Evolutionary conservation across 306 rosid genomes (phyloP), one percentile per base, ranked within the genome.

Genomic region (Medicago lupulina): DNA sequence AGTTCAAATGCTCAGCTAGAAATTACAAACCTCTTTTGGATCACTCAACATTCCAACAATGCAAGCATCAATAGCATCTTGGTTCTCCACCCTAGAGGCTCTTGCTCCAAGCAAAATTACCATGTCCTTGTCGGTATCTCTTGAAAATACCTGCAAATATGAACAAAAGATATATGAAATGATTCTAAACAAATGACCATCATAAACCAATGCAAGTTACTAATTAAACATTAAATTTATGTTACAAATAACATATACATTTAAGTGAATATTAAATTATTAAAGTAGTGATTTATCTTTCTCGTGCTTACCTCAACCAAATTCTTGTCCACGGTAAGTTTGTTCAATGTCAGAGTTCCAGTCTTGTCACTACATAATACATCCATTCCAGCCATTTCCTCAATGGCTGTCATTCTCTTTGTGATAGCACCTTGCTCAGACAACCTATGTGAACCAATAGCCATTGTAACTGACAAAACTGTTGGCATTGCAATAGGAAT

Each of bases 401-500:
- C 98, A 72, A 93, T 93, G 80, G 98, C 97, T 7, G 98, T 93
- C 98, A 93, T 93, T 66, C 98, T 89, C 89, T 93, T 93, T 11
- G 98, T 93, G 80, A 93, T 93, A 21, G 98, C 98, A 51, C 98
- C 98, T 80, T 93, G 96, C 50, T 90, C 77, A 0, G 98, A 91
- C 15, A 93, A 75, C 38, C 90, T 81, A 75, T 91, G 98, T 40
- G 98, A 93, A 65, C 97, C 98, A 80, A 93, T 93, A 51, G 97
- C 98, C 98, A 93, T 93, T n/a, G 97, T 93, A 15, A 93, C 98
- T 0, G 96, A 93, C 84, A 93, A 84, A 9, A 93, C 97, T 1
- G 98, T 93, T 16, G 97, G 98, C 97, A 93, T 91, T 65, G 98
- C 98, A 75, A 93, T 93, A 6, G 97, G 98, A 77, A 93, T 93